These are phyloP conservation scores for Cryptococcus floricola DNA, from an alignment of 1,284 basidiomycete species.

Conservation along the genomic window DNA sequence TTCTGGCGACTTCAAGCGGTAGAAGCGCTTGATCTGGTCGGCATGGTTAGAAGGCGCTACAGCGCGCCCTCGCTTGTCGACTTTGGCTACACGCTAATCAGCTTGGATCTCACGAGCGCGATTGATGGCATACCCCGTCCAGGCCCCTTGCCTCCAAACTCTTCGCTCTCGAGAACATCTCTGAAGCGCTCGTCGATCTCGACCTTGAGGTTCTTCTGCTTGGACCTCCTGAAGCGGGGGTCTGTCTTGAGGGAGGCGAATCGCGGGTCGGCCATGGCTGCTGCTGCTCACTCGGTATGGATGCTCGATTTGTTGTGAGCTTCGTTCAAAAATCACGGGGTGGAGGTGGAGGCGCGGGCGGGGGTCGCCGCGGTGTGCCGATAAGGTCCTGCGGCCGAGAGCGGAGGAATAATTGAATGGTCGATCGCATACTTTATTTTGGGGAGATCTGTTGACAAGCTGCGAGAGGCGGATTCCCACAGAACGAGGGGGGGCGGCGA, in stretches of 20 bases:
- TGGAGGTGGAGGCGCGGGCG: no score
- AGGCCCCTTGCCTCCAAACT: constrained; percentile 45
- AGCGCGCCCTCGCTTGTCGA: constrained; percentile 88
- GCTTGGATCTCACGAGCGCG: not conserved
- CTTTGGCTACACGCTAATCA: constrained; percentile 54
- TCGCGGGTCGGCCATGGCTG: constrained; percentile 59
- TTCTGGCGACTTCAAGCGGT: constrained; percentile 57
- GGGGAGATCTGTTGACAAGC: no score
- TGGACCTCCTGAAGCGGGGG: constrained; percentile 84
- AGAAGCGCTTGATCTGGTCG: constrained; percentile 77
- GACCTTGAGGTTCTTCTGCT: constrained; percentile 75
- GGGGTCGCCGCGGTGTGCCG: no score
- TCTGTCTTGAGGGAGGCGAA: constrained; percentile 86
- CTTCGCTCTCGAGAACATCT: constrained; percentile 61
- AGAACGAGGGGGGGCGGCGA: no score
- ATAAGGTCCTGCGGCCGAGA: not conserved
- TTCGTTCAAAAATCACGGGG: no score
- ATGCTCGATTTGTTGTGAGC: not conserved
- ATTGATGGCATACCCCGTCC: constrained; percentile 44
- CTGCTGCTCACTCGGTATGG: no score
- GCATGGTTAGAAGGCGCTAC: constrained; percentile 65
- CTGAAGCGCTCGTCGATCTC: constrained; percentile 94
- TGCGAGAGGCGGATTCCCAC: no score
- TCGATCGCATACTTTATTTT: no score
- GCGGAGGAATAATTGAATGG: no score